Evolutionary conservation across 208 protist species (phyloP).

Genomic region (Balamuthia mandrillaris): DNA sequence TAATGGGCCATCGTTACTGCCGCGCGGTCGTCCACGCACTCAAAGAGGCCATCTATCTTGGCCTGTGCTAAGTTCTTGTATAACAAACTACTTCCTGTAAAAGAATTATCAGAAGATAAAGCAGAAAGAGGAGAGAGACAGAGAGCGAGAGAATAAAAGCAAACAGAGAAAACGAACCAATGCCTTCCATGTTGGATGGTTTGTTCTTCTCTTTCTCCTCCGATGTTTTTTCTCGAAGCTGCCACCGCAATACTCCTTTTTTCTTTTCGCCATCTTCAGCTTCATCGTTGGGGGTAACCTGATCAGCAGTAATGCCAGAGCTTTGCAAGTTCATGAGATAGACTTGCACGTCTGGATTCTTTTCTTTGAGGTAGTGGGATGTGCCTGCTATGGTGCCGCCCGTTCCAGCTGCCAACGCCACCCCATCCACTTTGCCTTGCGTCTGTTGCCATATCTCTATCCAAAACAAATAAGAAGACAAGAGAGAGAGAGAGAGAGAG

Average conservation of each 20-base stretch:
- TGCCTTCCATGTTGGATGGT: conserved; percentile 48
- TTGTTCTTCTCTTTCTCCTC: conserved; percentile 35
- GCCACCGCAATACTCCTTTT: neutral
- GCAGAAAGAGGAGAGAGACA: neutral
- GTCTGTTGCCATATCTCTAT: neutral
- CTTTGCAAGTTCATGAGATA: conserved; percentile 46
- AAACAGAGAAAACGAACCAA: neutral
- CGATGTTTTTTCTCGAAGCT: neutral
- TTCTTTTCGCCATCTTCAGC: no score
- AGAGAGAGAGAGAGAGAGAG: neutral
- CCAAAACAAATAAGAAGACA: neutral
- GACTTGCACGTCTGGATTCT: neutral
- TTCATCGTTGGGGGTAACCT: no score
- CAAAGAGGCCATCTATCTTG: conserved; percentile 52
- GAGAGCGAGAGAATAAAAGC: neutral
- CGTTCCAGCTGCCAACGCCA: conserved; percentile 51
- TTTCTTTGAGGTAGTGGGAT: conserved; percentile 46
- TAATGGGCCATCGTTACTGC: conserved; percentile 64
- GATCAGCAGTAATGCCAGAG: conserved; percentile 18
- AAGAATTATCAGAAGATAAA: neutral
- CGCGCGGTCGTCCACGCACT: conserved; percentile 39
- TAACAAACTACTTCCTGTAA: neutral
- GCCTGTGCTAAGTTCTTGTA: conserved; percentile 61
- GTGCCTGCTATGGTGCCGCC: conserved; percentile 72
- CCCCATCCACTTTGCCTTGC: conserved; percentile 23